Conservation (phyloP, 331 rosid species). For the Rhamnella rubrinervis region DNA sequence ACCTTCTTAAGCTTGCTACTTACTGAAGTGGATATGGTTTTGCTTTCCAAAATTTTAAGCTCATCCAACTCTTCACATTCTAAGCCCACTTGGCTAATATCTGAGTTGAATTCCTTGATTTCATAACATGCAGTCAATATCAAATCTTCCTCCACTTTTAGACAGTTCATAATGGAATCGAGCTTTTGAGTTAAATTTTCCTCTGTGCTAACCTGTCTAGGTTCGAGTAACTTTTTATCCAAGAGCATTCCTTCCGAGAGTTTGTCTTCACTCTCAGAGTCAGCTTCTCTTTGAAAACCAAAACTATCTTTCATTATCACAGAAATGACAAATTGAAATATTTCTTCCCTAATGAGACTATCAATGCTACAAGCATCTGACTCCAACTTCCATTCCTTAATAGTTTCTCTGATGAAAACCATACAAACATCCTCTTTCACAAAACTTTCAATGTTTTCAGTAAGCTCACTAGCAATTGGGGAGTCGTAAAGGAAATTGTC, state of each 20-base stretch:
- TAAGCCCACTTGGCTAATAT: conserved; percentile 40
- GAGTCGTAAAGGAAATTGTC: conserved; percentile 2
- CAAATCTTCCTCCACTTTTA: conserved; percentile 47
- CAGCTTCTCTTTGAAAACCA: conserved; percentile 18
- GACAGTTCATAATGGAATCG: conserved; percentile 36
- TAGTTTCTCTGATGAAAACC: conserved; percentile 42
- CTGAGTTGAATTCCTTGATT: conserved; percentile 34
- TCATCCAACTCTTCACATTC: conserved; percentile 39
- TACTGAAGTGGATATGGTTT: conserved; percentile 35
- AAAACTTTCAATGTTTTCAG: conserved; percentile 20
- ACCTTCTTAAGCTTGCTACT: conserved; percentile 50
- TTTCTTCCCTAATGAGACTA: conserved; percentile 36
- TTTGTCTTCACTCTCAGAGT: conserved; percentile 24
- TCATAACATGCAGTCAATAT: conserved; percentile 41
- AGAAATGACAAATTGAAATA: conserved; percentile 31
- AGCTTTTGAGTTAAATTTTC: conserved; percentile 28
- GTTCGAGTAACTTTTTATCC: conserved; percentile 14
- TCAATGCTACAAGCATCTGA: conserved; percentile 31
- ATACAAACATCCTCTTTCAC: conserved; percentile 42
- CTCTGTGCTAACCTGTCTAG: conserved; percentile 16
- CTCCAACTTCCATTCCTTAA: conserved; percentile 47
- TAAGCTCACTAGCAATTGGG: neutral
- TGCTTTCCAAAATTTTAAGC: conserved; percentile 36
- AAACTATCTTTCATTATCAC: conserved; percentile 42
- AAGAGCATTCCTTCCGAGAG: conserved; percentile 5